phyloP scores from a whole-genome alignment of 495 filamentous ascomycete species.

The Venustampulla echinocandica region DNA sequence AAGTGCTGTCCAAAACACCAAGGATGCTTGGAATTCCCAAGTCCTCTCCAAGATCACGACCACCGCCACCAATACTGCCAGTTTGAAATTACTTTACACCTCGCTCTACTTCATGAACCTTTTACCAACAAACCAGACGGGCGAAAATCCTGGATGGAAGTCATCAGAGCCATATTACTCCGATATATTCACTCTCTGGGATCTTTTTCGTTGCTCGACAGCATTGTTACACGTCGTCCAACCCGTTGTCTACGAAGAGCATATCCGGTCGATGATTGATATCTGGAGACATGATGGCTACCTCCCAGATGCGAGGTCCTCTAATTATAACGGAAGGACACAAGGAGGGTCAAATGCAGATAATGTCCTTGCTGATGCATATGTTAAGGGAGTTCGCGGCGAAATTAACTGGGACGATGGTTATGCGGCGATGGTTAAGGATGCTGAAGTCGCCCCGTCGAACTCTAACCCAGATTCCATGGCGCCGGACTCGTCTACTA shows the following conservation, averaged over 20 bases:
- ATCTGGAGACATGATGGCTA: constrained; percentile 62
- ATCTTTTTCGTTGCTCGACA: constrained; percentile 54
- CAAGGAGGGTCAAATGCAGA: constrained; percentile 70
- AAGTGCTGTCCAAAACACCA: constrained; percentile 38
- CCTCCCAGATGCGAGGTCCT: constrained; percentile 54
- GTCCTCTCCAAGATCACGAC: constrained; percentile 57
- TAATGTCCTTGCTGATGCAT: constrained; percentile 66
- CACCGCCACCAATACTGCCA: constrained; percentile 44
- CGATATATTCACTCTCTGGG: constrained; percentile 52
- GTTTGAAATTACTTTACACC: constrained; percentile 51
- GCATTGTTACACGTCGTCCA: constrained; percentile 54
- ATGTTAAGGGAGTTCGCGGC: constrained; percentile 57
- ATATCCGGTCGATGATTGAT: constrained; percentile 60
- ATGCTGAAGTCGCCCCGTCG: constrained; percentile 53
- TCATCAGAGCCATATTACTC: constrained; percentile 59
- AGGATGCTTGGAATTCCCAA: constrained; percentile 48
- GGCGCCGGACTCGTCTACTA: constrained; percentile 53
- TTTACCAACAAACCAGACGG: constrained; percentile 62
- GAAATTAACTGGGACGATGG: constrained; percentile 60
- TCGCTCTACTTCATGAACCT: constrained; percentile 62
- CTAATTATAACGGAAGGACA: constrained; percentile 60
- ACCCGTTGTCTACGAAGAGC: constrained; percentile 44
- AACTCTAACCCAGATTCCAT: constrained; percentile 48
- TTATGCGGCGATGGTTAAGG: constrained; percentile 58
- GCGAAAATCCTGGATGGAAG: constrained; percentile 60